A percentile compares a stretch with the other conserved stretches of the same genome.
phyloP scores from a whole-genome alignment of 805 yeast genomes.

The Peterozyma toletana region DNA sequence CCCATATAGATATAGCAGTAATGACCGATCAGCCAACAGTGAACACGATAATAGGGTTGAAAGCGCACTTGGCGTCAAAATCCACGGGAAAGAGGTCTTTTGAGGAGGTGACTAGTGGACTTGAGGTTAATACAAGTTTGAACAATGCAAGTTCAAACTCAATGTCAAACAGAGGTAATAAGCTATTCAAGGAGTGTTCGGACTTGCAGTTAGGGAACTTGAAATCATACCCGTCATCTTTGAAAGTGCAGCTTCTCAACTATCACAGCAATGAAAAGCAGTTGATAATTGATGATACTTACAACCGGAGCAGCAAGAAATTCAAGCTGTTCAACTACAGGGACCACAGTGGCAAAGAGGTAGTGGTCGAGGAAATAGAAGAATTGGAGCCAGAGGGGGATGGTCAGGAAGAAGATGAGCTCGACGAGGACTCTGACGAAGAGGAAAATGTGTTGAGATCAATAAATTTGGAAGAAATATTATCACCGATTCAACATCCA shows the following conservation, averaged over 20 bases:
- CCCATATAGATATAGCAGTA: background rate
- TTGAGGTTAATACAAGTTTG: slow-evolving; percentile 6
- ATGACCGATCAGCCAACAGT: slow-evolving; percentile 5
- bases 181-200: slow-evolving; percentile 17
- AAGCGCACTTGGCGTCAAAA: background rate
- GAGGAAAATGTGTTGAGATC: slow-evolving; percentile 38
- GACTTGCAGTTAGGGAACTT: slow-evolving; percentile 16
- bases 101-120: background rate
- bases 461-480: slow-evolving; percentile 47
- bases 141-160: slow-evolving; percentile 8
- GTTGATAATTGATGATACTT: slow-evolving; percentile 12
- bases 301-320: slow-evolving; percentile 14
- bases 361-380: slow-evolving; percentile 5
- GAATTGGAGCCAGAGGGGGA: slow-evolving; percentile 13
- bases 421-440: slow-evolving; percentile 10
- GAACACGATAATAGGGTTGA: slow-evolving; percentile 5
- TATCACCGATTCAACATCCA: slow-evolving; percentile 77
- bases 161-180: slow-evolving; percentile 23
- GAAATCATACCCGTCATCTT: slow-evolving; percentile 12
- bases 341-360: slow-evolving; percentile 10
- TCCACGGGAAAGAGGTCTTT: too few species aligned
- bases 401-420: slow-evolving; percentile 14
- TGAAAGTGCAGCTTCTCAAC: slow-evolving; percentile 10
- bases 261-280: slow-evolving; percentile 10
- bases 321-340: slow-evolving; percentile 13